Conservation (phyloP, 495 filamentous ascomycete species). For the Lasiosphaeris hirsuta region DNA sequence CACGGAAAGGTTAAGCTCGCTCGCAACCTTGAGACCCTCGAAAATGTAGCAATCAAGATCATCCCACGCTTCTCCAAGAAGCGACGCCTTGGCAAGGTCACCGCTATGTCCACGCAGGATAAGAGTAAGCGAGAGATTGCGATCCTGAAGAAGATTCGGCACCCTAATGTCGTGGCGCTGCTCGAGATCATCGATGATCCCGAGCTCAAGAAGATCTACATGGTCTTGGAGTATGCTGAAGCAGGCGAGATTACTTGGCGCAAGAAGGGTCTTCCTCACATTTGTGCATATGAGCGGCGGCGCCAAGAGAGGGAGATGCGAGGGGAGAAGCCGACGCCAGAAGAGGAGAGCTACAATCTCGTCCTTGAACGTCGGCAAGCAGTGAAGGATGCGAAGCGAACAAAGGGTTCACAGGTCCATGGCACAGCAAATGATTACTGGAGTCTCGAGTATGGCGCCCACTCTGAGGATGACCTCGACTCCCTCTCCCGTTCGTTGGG, state of each 20-base stretch:
- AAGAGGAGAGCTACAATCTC: slow-evolving; percentile 60
- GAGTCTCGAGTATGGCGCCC: slow-evolving; percentile 78
- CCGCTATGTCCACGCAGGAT: slow-evolving; percentile 64
- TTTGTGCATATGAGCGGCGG: slow-evolving; percentile 76
- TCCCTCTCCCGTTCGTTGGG: slow-evolving; percentile 32
- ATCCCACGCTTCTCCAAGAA: slow-evolving; percentile 93
- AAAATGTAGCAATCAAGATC: slow-evolving; percentile 95
- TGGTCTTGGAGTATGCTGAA: slow-evolving; percentile 92
- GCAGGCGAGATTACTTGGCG: slow-evolving; percentile 92
- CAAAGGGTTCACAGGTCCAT: slow-evolving; percentile 37
- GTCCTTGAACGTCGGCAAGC: slow-evolving; percentile 54
- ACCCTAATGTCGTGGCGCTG: slow-evolving; percentile 90
- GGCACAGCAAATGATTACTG: slow-evolving; percentile 56
- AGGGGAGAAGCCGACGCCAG: slow-evolving; percentile 57
- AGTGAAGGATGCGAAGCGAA: slow-evolving; percentile 54
- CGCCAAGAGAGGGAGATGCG: slow-evolving; percentile 69
- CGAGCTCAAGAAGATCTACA: slow-evolving; percentile 93
- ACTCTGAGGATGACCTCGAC: slow-evolving; percentile 55
- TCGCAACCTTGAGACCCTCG: slow-evolving; percentile 68
- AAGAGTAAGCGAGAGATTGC: slow-evolving; percentile 97
- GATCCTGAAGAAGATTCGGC: slow-evolving; percentile 95
- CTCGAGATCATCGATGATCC: slow-evolving; percentile 98
- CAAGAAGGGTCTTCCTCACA: slow-evolving; percentile 72
- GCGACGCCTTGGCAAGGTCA: slow-evolving; percentile 75
- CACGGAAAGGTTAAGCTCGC: slow-evolving; percentile 98